phyloP scores from a whole-genome alignment of 2,329 filamentous ascomycete genomes.

The Talaromyces albobiverticillius region DNA sequence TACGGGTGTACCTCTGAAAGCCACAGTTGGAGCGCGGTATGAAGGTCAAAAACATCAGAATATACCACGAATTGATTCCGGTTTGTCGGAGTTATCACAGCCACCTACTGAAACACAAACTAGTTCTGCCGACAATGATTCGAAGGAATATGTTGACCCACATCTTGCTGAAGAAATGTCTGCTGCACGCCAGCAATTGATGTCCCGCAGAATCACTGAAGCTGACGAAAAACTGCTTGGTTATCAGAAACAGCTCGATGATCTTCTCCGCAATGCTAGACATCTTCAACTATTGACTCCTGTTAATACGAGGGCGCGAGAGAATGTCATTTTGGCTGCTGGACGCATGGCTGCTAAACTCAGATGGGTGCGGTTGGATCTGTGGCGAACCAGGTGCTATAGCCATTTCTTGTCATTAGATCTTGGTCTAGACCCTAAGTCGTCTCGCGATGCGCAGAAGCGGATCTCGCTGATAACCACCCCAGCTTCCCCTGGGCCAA shows the following conservation, averaged over 20 bases:
- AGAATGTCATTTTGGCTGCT: slow-evolving; percentile 80
- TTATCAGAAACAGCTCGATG: slow-evolving; percentile 74
- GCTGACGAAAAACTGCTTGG: slow-evolving; percentile 73
- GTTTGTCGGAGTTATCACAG: slow-evolving; percentile 56
- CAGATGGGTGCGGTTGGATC: slow-evolving; percentile 91
- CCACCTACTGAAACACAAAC: slow-evolving; percentile 68
- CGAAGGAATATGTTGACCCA: slow-evolving; percentile 57
- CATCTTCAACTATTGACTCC: slow-evolving; percentile 87
- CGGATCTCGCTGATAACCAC: slow-evolving; percentile 7
- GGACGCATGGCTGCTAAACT: slow-evolving; percentile 81
- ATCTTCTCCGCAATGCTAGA: slow-evolving; percentile 80
- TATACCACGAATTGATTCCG: slow-evolving; percentile 65
- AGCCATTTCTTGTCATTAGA: slow-evolving; percentile 83
- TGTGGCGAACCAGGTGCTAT: slow-evolving; percentile 89
- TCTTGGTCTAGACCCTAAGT: slow-evolving; percentile 67
- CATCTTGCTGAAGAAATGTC: slow-evolving; percentile 86
- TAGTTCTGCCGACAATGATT: slow-evolving; percentile 50
- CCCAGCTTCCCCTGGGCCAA: slow-evolving; percentile 20
- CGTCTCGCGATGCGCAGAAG: slow-evolving; percentile 8
- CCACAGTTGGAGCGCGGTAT: slow-evolving; percentile 78
- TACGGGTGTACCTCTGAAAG: slow-evolving; percentile 84
- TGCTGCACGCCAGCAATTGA: slow-evolving; percentile 74
- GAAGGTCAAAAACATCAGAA: slow-evolving; percentile 64
- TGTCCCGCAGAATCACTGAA: slow-evolving; percentile 79
- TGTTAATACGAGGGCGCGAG: slow-evolving; percentile 84